phyloP scores from a whole-genome alignment of 257 asterid species.

The Solanum okadae region DNA sequence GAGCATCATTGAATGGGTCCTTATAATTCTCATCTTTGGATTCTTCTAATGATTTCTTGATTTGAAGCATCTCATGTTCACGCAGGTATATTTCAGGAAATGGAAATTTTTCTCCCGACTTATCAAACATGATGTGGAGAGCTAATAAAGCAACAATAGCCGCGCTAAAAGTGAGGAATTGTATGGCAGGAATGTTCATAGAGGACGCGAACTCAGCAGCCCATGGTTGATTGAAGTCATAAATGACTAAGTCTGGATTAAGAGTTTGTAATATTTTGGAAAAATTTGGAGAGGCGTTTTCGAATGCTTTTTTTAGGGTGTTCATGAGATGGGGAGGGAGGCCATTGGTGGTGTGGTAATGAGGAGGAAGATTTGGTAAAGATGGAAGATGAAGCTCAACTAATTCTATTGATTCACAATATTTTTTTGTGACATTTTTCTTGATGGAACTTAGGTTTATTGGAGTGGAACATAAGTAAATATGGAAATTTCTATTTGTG shows the following conservation, averaged over 20 bases:
- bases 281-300: constrained; percentile 17
- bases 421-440: constrained; percentile 6
- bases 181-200: constrained; percentile 20
- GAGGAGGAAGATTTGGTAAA: constrained; percentile 18
- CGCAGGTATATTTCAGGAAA: constrained; percentile 8
- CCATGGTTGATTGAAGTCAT: constrained; percentile 48
- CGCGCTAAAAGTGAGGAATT: constrained; percentile 27
- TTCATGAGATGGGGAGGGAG: constrained; percentile 34
- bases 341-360: constrained; percentile 49
- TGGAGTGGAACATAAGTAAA: constrained; percentile 36
- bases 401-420: constrained; percentile 6
- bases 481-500: constrained; percentile 8
- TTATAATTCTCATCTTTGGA: neutral
- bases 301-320: constrained; percentile 23
- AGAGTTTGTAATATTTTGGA: neutral
- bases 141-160: constrained; percentile 14
- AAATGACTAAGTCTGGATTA: constrained; percentile 26
- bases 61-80: neutral
- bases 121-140: constrained; percentile 5
- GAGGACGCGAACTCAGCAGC: constrained; percentile 18
- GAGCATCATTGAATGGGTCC: neutral
- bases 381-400: constrained; percentile 32
- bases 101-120: neutral
- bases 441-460: constrained; percentile 33
- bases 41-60: neutral